Evolutionary conservation across 768 basidiomycete genomes (phyloP).

Genomic region (Serendipita indica): DNA sequence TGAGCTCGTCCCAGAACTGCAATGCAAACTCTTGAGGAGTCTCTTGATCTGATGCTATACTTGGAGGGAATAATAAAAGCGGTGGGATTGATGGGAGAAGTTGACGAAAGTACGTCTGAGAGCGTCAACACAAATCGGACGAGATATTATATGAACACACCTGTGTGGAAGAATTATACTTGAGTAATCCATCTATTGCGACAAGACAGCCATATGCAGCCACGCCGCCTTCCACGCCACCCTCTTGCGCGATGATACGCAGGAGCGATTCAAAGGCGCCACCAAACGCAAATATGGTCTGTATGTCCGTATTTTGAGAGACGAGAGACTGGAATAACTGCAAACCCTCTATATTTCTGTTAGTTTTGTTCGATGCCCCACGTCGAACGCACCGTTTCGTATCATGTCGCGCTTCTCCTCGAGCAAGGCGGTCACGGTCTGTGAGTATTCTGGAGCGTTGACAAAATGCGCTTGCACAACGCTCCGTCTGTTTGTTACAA

Average conservation of each 20-base stretch:
- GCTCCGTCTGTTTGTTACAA: constrained; percentile 71
- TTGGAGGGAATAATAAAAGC: constrained; percentile 54
- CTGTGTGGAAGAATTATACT: constrained; percentile 92
- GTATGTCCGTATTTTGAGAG: constrained; percentile 80
- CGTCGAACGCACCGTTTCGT: constrained; percentile 52
- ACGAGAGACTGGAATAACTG: constrained; percentile 67
- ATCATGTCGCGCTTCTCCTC: constrained; percentile 84
- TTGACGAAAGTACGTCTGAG: constrained; percentile 91
- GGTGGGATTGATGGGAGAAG: constrained; percentile 52
- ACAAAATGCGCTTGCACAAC: constrained; percentile 84
- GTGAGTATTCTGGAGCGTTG: constrained; percentile 53
- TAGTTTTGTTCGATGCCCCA: constrained; percentile 10
- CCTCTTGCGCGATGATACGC: constrained; percentile 71
- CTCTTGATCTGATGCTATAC: constrained; percentile 35
- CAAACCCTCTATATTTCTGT: constrained; percentile 48
- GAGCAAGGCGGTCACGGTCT: constrained; percentile 44
- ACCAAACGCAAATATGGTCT: constrained; percentile 92
- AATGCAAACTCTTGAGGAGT: constrained; percentile 83
- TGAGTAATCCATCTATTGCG: constrained; percentile 72
- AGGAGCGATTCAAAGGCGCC: constrained; percentile 95
- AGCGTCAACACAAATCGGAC: constrained; percentile 15
- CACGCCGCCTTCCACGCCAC: constrained; percentile 82
- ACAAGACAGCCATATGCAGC: constrained; percentile 74
- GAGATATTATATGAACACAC: constrained; percentile 28
- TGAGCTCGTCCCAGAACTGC: constrained; percentile 93